A percentile compares a stretch with the other conserved stretches of the same genome.
Evolutionary conservation across 345 rosid genomes (phyloP).

Genomic region (Eutrema japonicum): DNA sequence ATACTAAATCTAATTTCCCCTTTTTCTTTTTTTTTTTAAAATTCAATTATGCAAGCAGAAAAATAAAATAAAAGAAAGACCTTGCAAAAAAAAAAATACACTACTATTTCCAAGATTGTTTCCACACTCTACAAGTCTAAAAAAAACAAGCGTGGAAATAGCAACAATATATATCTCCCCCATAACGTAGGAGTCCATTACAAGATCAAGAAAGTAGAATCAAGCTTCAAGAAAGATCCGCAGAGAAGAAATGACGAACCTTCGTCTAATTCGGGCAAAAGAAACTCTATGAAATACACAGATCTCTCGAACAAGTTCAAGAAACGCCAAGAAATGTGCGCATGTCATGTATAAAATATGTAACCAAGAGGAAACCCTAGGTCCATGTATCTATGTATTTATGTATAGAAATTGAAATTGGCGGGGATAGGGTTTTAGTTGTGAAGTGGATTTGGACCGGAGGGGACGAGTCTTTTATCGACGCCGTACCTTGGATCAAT

Average conservation of each 20-base stretch:
- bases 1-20: constrained; percentile 5
- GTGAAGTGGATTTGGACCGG: constrained; percentile 93
- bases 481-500: constrained; percentile 82
- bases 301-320: constrained; percentile 5
- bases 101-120: constrained; percentile 42
- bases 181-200: constrained; percentile 13
- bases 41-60: neutral
- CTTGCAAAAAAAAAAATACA: neutral
- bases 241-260: constrained; percentile 10
- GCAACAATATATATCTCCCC: constrained; percentile 14
- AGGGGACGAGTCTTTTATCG: constrained; percentile 84
- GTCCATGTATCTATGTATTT: constrained; percentile 13
- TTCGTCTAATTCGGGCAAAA: neutral
- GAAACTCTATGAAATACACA: neutral
- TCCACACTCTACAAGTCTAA: constrained; percentile 24
- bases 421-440: constrained; percentile 44
- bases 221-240: constrained; percentile 18
- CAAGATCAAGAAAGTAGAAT: constrained; percentile 24
- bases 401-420: constrained; percentile 23
- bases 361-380: neutral
- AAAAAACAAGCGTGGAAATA: constrained; percentile 45
- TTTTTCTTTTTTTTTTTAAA: neutral
- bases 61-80: neutral
- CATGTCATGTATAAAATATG: constrained; percentile 4
- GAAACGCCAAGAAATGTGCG: constrained; percentile 14